Percentiles rank a stretch among this genome's conserved stretches.
These are phyloP conservation scores for Parachlorella kessleri DNA, from an alignment of 139 green algal genomes.

Conservation along the genomic window DNA sequence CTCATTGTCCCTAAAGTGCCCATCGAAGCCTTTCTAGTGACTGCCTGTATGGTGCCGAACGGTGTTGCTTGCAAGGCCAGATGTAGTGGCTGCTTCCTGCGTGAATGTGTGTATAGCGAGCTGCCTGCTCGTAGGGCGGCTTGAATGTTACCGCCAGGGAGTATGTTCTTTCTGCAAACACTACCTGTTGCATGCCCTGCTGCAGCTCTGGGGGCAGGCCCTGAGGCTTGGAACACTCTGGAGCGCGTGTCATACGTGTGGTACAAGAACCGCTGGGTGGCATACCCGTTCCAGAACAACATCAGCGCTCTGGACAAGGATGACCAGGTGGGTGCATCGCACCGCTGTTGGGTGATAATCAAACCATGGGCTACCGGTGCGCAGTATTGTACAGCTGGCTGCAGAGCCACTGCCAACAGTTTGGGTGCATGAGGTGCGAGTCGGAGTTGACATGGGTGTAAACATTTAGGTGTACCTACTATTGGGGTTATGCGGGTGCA, in stretches of 20 bases:
- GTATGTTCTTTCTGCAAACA: no score
- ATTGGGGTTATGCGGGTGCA: no score
- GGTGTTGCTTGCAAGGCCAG: no score
- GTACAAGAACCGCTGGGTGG: constrained; percentile 84
- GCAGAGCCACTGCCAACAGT: not conserved
- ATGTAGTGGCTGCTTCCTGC: no score
- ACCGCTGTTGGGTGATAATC: not conserved
- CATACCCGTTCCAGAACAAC: constrained; percentile 96
- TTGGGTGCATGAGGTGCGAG: no score
- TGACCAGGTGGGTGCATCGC: constrained; percentile 69
- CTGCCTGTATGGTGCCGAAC: no score
- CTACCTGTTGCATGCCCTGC: not conserved
- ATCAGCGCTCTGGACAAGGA: constrained; percentile 82
- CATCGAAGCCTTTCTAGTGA: no score
- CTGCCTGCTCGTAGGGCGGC: no score
- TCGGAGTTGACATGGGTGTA: no score
- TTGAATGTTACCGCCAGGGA: no score
- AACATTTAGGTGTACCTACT: no score
- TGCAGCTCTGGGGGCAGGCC: constrained; percentile 45
- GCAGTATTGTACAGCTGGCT: not conserved
- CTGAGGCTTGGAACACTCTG: constrained; percentile 84
- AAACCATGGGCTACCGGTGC: not conserved
- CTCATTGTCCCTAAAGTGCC: not conserved
- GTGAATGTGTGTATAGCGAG: no score
- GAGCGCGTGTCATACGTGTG: constrained; percentile 90